These are phyloP conservation scores for Lactarius deliciosus DNA, from an alignment of 768 basidiomycete species.

Conservation along the genomic window DNA sequence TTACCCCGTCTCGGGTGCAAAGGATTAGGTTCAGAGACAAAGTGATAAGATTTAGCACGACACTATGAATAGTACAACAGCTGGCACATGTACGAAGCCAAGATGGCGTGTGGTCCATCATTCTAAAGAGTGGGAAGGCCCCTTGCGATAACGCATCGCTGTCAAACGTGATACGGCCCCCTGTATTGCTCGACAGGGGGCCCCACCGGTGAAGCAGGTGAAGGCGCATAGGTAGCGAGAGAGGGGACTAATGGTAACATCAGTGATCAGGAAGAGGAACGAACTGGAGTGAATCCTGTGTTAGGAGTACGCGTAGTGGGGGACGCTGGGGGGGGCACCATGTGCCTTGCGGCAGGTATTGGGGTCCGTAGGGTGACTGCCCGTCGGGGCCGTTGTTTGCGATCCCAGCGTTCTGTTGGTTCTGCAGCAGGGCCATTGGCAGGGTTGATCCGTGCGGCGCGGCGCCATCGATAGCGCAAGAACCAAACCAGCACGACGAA, in stretches of 20 bases:
- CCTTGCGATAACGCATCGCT: neutral
- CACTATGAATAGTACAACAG: neutral
- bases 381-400: neutral
- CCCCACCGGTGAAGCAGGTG: constrained; percentile 1
- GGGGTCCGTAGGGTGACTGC: neutral
- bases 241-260: neutral
- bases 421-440: neutral
- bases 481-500: neutral
- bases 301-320: neutral
- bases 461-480: neutral
- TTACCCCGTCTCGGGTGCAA: neutral
- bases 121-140: neutral
- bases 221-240: neutral
- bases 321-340: neutral
- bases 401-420: neutral
- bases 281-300: constrained; percentile 13
- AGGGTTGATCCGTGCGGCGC: neutral
- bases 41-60: neutral
- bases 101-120: neutral
- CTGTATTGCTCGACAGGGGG: neutral
- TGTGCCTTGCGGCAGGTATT: constrained; percentile 14
- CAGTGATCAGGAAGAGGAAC: neutral
- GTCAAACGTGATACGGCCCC: neutral
- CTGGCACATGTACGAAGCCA: neutral
- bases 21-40: neutral